Evolutionary conservation across 2,329 filamentous ascomycete species (phyloP).

Genomic region (Colletotrichum lentis): DNA sequence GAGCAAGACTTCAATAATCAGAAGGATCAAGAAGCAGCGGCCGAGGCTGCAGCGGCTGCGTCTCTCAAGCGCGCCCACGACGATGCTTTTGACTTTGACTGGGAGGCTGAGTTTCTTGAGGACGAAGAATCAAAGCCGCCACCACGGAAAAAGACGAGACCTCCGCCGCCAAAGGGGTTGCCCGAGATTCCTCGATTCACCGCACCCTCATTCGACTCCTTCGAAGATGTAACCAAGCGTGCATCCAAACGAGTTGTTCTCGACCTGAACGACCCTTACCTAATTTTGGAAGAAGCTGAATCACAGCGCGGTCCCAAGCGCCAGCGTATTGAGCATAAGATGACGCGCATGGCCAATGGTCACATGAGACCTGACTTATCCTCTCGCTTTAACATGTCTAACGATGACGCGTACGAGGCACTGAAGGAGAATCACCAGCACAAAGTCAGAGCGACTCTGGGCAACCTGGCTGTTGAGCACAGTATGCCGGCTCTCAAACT

Average conservation of each 20-base stretch:
- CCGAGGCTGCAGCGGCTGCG: constrained; percentile 39
- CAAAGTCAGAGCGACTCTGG: constrained; percentile 91
- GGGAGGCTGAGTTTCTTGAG: constrained; percentile 67
- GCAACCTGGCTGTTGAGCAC: constrained; percentile 92
- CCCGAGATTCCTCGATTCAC: constrained; percentile 66
- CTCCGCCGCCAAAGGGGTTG: constrained; percentile 66
- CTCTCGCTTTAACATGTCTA: constrained; percentile 92
- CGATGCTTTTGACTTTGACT: constrained; percentile 61
- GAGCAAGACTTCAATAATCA: constrained; percentile 48
- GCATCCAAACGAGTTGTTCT: constrained; percentile 81
- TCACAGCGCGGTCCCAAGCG: constrained; percentile 70
- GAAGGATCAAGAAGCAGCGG: constrained; percentile 44
- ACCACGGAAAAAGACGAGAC: constrained; percentile 72
- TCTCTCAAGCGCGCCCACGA: constrained; percentile 39
- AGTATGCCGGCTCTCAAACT: constrained; percentile 89
- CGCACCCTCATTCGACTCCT: constrained; percentile 81
- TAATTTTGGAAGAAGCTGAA: constrained; percentile 82
- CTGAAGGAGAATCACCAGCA: constrained; percentile 97
- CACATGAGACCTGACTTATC: constrained; percentile 77
- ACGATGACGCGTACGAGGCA: constrained; percentile 93
- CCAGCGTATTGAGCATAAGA: constrained; percentile 62
- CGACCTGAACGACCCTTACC: constrained; percentile 86
- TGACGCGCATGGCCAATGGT: constrained; percentile 72
- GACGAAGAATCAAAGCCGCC: constrained; percentile 56
- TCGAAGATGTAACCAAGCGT: constrained; percentile 74